phyloP scores from a whole-genome alignment of 208 protist genomes.

The Endotrypanum monterogeii region DNA sequence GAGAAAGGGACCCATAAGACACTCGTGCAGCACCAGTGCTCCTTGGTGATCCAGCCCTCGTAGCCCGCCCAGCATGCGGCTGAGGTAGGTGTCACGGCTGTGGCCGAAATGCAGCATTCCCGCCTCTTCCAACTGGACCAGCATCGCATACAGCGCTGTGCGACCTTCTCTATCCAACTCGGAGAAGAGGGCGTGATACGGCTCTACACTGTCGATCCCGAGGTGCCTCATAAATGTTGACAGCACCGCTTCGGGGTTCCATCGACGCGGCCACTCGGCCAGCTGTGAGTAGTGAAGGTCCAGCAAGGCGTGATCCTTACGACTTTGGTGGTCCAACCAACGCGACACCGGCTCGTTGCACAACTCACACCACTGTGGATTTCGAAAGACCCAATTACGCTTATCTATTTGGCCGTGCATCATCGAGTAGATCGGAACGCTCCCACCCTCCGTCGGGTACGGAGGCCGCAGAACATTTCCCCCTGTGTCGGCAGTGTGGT shows the following conservation, averaged over 20 bases:
- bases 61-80: conserved; percentile 81
- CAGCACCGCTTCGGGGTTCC: conserved; percentile 77
- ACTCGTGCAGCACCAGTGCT: conserved; percentile 84
- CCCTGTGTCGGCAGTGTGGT: not conserved
- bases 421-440: conserved; percentile 88
- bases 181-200: conserved; percentile 59
- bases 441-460: conserved; percentile 81
- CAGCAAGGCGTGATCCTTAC: conserved; percentile 90
- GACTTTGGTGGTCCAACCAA: conserved; percentile 88
- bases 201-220: conserved; percentile 45
- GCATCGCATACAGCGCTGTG: conserved; percentile 82
- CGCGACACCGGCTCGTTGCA: conserved; percentile 87
- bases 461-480: conserved; percentile 37
- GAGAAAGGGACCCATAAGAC: conserved; percentile 78
- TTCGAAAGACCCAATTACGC: conserved; percentile 85
- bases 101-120: conserved; percentile 90
- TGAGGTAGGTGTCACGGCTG: conserved; percentile 72
- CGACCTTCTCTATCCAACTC: conserved; percentile 57
- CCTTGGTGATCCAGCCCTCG: conserved; percentile 88
- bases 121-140: conserved; percentile 67
- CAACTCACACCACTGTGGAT: conserved; percentile 88
- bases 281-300: conserved; percentile 88
- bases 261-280: conserved; percentile 77
- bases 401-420: conserved; percentile 82
- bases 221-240: conserved; percentile 54